Evolutionary conservation across 2,329 filamentous ascomycete genomes (phyloP), one percentile per base, ranked within the genome.

Genomic region (Penicillium janthinellum): DNA sequence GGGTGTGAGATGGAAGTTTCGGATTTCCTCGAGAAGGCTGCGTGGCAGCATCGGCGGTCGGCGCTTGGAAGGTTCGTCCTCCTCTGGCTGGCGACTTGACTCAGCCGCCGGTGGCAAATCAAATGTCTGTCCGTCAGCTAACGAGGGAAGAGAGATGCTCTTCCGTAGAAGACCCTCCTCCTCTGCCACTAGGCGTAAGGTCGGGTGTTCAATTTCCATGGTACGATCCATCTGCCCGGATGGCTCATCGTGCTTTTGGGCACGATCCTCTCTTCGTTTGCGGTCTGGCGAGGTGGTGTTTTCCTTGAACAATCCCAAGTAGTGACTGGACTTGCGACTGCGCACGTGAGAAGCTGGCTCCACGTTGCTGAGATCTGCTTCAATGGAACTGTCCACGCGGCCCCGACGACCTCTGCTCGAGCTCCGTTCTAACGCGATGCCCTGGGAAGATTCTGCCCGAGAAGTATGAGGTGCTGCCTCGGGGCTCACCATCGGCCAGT

Each of bases 311-410:
- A 89, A 75, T 12, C 86, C 85, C 55, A 89, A 75, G 67, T 86
- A 87, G 68, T 88, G 86, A 68, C 85, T 88, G 44, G 86, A 85
- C 73, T 89, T 89, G 58, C 86, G 81, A 71, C 85, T 88, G 60
- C 86, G 81, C 48, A 84, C 83, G 65, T 85, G 81, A 28, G 80
- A 77, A 31, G 78, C 74, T 35, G 77, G 79, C 66, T 88, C 86
- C 4, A 81, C 77, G 64, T 85, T 85, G 42, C 85, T 79, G 58
- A 88, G 70, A 34, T 85, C 87, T 17, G 86, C 86, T 71, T 88
- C 84, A 61, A 89, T 88, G 45, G 85, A 83, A 71, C 85, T 86
- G 56, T 88, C 86, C 25, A 87, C 81, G 49, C 80, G 79, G 7
- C 77, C 73, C 37, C 77, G 72, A 45, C 81, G 80, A 48, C 78